phyloP scores from a whole-genome alignment of 208 protist genomes.

The Naegleria fowleri region DNA sequence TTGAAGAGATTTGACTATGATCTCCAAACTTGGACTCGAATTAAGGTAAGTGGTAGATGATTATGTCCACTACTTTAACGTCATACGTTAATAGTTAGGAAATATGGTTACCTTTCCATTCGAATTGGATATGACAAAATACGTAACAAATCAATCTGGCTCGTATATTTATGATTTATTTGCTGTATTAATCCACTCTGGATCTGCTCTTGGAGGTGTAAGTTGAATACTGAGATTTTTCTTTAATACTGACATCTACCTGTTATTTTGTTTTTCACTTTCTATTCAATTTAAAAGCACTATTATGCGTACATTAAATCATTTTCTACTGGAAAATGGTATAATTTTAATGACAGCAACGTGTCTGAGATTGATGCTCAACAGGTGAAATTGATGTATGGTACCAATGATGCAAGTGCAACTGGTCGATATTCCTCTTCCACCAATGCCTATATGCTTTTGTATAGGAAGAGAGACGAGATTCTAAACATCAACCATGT shows the following conservation, averaged over 20 bases:
- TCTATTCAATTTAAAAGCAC: conserved; percentile 22
- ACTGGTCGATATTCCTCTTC: neutral
- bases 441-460: conserved; percentile 38
- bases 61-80: conserved; percentile 39
- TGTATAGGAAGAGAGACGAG: conserved; percentile 29
- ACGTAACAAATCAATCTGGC: neutral
- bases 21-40: conserved; percentile 57
- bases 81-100: neutral
- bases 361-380: conserved; percentile 27
- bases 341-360: conserved; percentile 24
- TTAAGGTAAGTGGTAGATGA: conserved; percentile 53
- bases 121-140: conserved; percentile 1
- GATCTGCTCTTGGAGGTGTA: neutral
- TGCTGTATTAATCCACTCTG: conserved; percentile 19
- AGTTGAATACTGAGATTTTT: too few relatives aligned
- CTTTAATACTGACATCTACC: too few relatives aligned
- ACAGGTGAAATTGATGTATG: conserved; percentile 35
- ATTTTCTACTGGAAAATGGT: neutral
- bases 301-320: conserved; percentile 15
- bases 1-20: conserved; percentile 82
- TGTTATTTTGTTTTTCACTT: neutral
- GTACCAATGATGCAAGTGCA: neutral
- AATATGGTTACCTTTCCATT: conserved; percentile 34
- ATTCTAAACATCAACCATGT: neutral
- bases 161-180: neutral